These are phyloP conservation scores for Mucor circinelloides DNA, from an alignment of 371 early-diverging fungal species.

Conservation along the genomic window DNA sequence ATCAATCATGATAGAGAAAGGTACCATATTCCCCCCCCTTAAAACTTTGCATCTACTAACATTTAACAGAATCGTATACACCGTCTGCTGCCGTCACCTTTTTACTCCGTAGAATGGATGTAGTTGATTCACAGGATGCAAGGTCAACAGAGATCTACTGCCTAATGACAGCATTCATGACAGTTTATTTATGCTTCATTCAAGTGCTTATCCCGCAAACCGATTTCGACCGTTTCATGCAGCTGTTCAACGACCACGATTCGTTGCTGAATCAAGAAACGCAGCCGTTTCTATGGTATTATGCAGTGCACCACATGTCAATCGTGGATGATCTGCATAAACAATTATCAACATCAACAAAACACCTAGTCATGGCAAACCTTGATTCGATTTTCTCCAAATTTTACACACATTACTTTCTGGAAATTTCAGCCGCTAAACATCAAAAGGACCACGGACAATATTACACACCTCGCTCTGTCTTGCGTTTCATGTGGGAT, in stretches of 20 bases:
- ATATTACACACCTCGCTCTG: constrained; percentile 64
- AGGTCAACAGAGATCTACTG: constrained; percentile 29
- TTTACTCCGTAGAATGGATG: constrained; percentile 15
- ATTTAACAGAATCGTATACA: constrained; percentile 52
- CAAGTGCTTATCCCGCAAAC: constrained; percentile 31
- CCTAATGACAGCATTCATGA: constrained; percentile 47
- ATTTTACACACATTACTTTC: constrained; percentile 57
- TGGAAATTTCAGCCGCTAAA: constrained; percentile 53
- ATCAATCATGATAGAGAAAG: not conserved
- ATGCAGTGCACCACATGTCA: not conserved
- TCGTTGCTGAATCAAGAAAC: constrained; percentile 9
- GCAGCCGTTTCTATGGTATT: constrained; percentile 15
- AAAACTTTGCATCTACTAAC: too few relatives aligned
- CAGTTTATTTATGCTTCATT: constrained; percentile 46
- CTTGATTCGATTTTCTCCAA: constrained; percentile 49
- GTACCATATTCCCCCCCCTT: too few relatives aligned
- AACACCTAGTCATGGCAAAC: not conserved
- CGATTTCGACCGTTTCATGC: constrained; percentile 33
- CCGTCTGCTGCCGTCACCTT: constrained; percentile 66
- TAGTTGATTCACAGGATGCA: constrained; percentile 6
- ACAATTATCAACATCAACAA: constrained; percentile 8
- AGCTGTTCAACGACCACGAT: constrained; percentile 36
- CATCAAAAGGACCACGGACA: constrained; percentile 72
- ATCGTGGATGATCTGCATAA: constrained; percentile 20
- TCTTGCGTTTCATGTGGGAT: constrained; percentile 68